These are phyloP conservation scores for Fusarium floridanum DNA, from an alignment of 2,329 filamentous ascomycete genomes.

Conservation along the genomic window DNA sequence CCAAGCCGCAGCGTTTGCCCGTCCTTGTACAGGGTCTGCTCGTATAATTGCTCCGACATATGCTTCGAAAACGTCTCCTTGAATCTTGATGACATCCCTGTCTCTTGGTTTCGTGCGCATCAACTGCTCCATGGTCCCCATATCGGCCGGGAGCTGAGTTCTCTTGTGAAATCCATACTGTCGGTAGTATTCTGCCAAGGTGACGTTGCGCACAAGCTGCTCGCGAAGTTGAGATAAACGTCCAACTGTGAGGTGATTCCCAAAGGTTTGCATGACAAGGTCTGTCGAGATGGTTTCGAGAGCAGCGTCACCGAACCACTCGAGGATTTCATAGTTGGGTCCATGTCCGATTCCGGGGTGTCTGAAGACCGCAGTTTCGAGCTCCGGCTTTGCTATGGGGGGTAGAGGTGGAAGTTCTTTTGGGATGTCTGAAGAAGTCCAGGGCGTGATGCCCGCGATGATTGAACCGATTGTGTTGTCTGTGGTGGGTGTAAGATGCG, in stretches of 20 bases:
- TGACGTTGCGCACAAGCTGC: conserved; percentile 83
- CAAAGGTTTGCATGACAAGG: conserved; percentile 81
- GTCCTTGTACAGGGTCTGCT: conserved; percentile 73
- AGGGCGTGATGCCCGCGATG: conserved; percentile 49
- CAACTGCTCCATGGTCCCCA: conserved; percentile 44
- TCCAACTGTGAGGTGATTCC: conserved; percentile 70
- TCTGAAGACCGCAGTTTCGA: conserved; percentile 75
- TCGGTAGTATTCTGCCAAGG: conserved; percentile 76
- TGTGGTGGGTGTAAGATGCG: conserved; percentile 19
- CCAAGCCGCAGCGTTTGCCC: conserved; percentile 75
- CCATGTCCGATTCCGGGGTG: conserved; percentile 65
- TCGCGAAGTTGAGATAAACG: conserved; percentile 83
- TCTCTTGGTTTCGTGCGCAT: conserved; percentile 51
- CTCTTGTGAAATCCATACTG: conserved; percentile 78
- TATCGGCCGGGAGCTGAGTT: conserved; percentile 67
- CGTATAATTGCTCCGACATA: conserved; percentile 86
- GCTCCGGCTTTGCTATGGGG: conserved; percentile 66
- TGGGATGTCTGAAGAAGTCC: conserved; percentile 64
- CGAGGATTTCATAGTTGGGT: conserved; percentile 80
- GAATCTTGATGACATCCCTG: conserved; percentile 76
- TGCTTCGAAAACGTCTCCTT: conserved; percentile 91
- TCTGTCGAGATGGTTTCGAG: conserved; percentile 81
- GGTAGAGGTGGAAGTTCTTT: conserved; percentile 70
- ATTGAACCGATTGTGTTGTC: conserved; percentile 8
- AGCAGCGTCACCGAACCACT: conserved; percentile 91